A percentile compares a stretch with the other conserved stretches of the same genome.
These are phyloP conservation scores for Ceraceosorus bombacis DNA, from an alignment of 1,284 basidiomycete species.

Conservation along the genomic window DNA sequence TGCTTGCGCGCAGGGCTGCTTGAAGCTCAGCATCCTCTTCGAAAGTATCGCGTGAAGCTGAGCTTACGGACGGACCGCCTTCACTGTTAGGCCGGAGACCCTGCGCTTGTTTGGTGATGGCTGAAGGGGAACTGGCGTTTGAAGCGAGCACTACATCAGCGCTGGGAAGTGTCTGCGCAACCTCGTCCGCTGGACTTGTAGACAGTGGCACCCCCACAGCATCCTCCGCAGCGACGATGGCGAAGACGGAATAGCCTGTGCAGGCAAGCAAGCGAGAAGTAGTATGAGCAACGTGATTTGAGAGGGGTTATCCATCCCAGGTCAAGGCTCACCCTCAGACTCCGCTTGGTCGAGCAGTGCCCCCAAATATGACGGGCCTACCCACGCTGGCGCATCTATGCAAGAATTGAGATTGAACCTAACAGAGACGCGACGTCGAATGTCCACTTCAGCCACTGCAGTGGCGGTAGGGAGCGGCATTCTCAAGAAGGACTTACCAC, in stretches of 20 bases:
- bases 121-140: background rate
- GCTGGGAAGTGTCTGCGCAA: slow-evolving; percentile 26
- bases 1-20: slow-evolving; percentile 29
- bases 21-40: slow-evolving; percentile 35
- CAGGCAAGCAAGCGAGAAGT: background rate
- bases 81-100: too few relatives aligned
- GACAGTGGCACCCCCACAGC: slow-evolving; percentile 12
- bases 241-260: slow-evolving; percentile 40
- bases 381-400: slow-evolving; percentile 32
- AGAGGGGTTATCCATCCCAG: too few relatives aligned
- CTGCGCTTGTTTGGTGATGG: slow-evolving; percentile 5
- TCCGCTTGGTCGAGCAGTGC: slow-evolving; percentile 27
- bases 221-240: slow-evolving; percentile 22
- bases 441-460: background rate
- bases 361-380: slow-evolving; percentile 38
- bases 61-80: too few relatives aligned
- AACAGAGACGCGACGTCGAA: background rate
- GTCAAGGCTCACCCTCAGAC: too few relatives aligned
- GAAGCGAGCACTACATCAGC: background rate
- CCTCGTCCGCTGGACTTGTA: slow-evolving; percentile 30
- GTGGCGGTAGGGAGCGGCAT: background rate
- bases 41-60: background rate
- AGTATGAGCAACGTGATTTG: slow-evolving; percentile 11
- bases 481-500: slow-evolving; percentile 16
- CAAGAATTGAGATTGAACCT: slow-evolving; percentile 47